Base-by-base conservation (phyloP, 306 rosid genomes). In the Vachellia collinsii region DNA sequence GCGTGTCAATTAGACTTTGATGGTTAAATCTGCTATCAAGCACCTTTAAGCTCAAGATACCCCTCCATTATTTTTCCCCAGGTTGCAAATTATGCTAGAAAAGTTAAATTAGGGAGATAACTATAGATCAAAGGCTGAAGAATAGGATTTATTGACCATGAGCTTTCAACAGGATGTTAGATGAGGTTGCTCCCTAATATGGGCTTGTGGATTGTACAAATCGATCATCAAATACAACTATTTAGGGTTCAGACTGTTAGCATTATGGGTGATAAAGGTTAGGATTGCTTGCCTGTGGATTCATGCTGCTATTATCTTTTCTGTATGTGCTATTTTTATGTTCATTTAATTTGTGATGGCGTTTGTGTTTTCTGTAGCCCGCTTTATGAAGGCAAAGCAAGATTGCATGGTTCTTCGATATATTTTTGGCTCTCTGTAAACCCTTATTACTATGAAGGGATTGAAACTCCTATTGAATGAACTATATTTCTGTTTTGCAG, bases 401-500 rank as follows among this genome's bases (percentile, higher is more conserved):
- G 68, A 53, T 61, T 17, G 13, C 12, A 17, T 76, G 79, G 51
- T 78, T 76, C 11, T 64, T 66, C 1, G 7, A 25, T n/a, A 16
- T 80, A 10, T 34, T 78, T 23, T 59, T 22, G 16, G 37, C 34
- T 68, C 10, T 42, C 51, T 12, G 71, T 42, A 67, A 39, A 7
- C 6, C 3, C 71, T 17, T 17, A 10, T 67, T 67, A 3, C 34
- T 20, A 1, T 42, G 23, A 8, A 19, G 51, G 25, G 58, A 68
- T 54, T 67, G 72, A 79, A 78, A 83, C 70, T 70, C 6, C 11
- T 36, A 47, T 70, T 79, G 68, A 74, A 58, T 82, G 75, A 80
- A 64, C 72, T 70, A 9, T 20, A 41, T 36, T 64, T 88, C 81
- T 68, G 59, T 85, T 41, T 67, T 88, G 86, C 96, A 93, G 99